Conservation (phyloP, 2,329 filamentous ascomycete species). For the Macrophomina phaseolina region DNA sequence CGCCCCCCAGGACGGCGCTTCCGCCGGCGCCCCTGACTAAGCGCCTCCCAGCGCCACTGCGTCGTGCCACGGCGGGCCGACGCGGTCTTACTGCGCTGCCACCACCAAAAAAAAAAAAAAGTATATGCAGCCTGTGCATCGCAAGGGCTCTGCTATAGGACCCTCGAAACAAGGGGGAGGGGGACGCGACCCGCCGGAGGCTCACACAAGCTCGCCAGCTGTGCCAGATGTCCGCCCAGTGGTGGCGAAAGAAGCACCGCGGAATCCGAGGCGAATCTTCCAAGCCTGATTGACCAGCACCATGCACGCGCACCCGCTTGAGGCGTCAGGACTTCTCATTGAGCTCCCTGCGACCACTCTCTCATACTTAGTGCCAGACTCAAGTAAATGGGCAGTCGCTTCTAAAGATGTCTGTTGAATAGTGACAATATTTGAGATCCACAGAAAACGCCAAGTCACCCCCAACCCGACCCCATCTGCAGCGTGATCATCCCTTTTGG, state of each 20-base stretch:
- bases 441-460: background rate
- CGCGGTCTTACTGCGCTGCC: conserved; percentile 6
- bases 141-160: conserved; percentile 15
- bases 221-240: background rate
- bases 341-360: conserved; percentile 3
- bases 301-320: background rate
- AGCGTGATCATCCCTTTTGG: conserved; percentile 8
- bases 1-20: background rate
- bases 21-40: conserved; percentile 15
- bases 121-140: conserved; percentile 6
- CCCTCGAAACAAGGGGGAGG: conserved; percentile 10
- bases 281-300: background rate
- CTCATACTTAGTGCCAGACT: conserved; percentile 7
- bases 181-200: background rate
- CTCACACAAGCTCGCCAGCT: conserved; percentile 4
- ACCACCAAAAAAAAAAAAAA: background rate
- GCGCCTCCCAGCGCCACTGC: conserved; percentile 1
- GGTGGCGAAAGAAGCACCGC: background rate
- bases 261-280: background rate
- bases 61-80: conserved; percentile 5
- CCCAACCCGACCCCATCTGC: background rate
- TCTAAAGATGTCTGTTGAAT: conserved; percentile 16
- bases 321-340: conserved; percentile 6
- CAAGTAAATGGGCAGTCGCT: conserved; percentile 5
- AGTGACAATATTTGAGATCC: conserved; percentile 13